Conservation (phyloP, 805 yeast genomes). For the Diddensiella transvaalensis region DNA sequence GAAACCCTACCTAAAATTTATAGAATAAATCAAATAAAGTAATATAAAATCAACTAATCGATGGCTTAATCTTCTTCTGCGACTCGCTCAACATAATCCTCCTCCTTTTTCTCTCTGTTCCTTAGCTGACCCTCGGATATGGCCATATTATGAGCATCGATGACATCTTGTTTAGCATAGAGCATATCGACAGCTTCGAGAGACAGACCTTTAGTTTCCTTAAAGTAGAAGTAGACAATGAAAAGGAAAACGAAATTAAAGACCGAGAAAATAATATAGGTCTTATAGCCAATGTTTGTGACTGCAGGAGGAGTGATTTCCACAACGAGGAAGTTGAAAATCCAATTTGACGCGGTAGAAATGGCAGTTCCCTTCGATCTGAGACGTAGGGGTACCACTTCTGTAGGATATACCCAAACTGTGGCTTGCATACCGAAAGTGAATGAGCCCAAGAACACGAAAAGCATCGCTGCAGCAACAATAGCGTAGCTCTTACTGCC, state of each 20-base stretch:
- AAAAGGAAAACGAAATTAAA: conserved; percentile 65
- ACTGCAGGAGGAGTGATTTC: conserved; percentile 81
- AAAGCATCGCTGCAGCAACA: conserved; percentile 50
- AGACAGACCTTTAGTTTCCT: conserved; percentile 82
- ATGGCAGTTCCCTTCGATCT: conserved; percentile 84
- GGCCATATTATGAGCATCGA: conserved; percentile 7
- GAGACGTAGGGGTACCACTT: conserved; percentile 74
- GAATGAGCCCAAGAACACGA: conserved; percentile 72
- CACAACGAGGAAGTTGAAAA: conserved; percentile 84
- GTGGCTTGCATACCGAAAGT: conserved; percentile 91
- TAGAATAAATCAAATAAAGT: too few relatives aligned
- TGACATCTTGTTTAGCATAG: conserved; percentile 57
- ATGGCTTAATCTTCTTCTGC: too few relatives aligned
- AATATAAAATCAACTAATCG: too few relatives aligned
- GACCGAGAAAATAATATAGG: conserved; percentile 73
- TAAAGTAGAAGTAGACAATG: conserved; percentile 67
- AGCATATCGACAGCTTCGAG: conserved; percentile 86
- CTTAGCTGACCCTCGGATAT: not conserved
- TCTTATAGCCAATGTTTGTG: conserved; percentile 67
- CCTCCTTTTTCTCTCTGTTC: not conserved
- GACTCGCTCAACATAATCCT: not conserved
- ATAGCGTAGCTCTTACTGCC: conserved; percentile 15
- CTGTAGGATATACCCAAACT: conserved; percentile 82
- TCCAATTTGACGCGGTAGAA: conserved; percentile 88
- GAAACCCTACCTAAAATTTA: too few relatives aligned